Conservation (phyloP, 2,329 filamentous ascomycete species). For the Pestalotiopsis sp. region DNA sequence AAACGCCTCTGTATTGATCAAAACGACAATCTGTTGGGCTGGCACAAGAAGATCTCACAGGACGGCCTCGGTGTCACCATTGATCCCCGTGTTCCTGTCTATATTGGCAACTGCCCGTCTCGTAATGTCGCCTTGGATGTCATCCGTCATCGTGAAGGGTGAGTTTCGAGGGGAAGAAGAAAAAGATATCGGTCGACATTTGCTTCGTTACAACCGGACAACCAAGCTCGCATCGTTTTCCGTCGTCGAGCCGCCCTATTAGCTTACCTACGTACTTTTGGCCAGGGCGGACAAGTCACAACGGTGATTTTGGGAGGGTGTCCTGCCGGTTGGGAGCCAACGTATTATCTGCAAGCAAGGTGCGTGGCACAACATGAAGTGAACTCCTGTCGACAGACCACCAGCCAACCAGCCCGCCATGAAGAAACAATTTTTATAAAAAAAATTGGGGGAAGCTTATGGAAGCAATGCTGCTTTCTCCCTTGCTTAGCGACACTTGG, state of each 20-base stretch:
- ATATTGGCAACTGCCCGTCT: background rate
- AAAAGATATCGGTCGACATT: background rate
- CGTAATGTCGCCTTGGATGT: background rate
- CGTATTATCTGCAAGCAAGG: background rate
- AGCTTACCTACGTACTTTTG: background rate
- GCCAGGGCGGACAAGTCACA: background rate
- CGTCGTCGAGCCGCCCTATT: background rate
- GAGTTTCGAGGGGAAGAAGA: background rate
- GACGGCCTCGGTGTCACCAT: background rate
- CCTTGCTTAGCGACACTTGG: background rate
- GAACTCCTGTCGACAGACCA: background rate
- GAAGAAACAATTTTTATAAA: too few species aligned
- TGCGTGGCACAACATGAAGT: background rate
- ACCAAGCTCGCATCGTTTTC: background rate
- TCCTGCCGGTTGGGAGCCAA: background rate
- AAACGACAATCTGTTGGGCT: background rate
- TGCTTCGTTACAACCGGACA: background rate
- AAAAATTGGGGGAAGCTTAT: background rate
- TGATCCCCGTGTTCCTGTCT: background rate
- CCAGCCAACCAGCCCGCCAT: background rate
- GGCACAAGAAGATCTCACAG: background rate
- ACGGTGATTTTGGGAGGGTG: background rate
- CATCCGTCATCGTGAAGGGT: background rate
- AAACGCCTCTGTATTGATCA: background rate
- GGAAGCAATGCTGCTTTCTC: background rate